Conservation (phyloP, 352 stramenopile genomes). For the Phytopythium chamaehyphon region DNA sequence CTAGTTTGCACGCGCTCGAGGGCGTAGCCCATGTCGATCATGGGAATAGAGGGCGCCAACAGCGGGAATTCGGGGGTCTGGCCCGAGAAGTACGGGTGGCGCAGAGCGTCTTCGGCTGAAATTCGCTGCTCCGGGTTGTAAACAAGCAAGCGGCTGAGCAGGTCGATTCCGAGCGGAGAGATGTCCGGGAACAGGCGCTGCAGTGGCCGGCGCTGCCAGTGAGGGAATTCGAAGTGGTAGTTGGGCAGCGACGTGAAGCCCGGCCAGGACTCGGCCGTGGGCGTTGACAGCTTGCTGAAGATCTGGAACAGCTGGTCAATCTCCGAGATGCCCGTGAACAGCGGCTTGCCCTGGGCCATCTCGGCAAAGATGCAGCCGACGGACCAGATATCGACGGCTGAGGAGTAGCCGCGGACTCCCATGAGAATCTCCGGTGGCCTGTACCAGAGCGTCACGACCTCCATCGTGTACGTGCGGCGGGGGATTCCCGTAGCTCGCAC, state of each 20-base stretch:
- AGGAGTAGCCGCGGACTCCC: conserved; percentile 81
- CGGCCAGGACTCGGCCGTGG: conserved; percentile 95
- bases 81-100: conserved; percentile 77
- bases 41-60: conserved; percentile 64
- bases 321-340: conserved; percentile 80
- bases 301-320: conserved; percentile 88
- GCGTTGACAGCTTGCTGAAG: conserved; percentile 95
- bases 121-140: conserved; percentile 85
- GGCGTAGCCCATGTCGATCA: conserved; percentile 75
- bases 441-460: conserved; percentile 92
- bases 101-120: conserved; percentile 73
- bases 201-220: conserved; percentile 67
- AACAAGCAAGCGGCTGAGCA: conserved; percentile 71
- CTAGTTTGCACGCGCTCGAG: conserved; percentile 41
- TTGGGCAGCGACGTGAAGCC: conserved; percentile 97
- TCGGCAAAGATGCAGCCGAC: conserved; percentile 98
- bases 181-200: conserved; percentile 70
- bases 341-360: conserved; percentile 87
- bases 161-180: conserved; percentile 61
- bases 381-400: conserved; percentile 92
- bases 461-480: conserved; percentile 86
- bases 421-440: conserved; percentile 88
- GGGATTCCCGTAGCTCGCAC: conserved; percentile 87
- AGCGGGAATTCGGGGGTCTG: conserved; percentile 32
- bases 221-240: conserved; percentile 91